These are phyloP conservation scores for Protea cynaroides DNA, from an alignment of 164 flowering plant species.

Conservation along the genomic window DNA sequence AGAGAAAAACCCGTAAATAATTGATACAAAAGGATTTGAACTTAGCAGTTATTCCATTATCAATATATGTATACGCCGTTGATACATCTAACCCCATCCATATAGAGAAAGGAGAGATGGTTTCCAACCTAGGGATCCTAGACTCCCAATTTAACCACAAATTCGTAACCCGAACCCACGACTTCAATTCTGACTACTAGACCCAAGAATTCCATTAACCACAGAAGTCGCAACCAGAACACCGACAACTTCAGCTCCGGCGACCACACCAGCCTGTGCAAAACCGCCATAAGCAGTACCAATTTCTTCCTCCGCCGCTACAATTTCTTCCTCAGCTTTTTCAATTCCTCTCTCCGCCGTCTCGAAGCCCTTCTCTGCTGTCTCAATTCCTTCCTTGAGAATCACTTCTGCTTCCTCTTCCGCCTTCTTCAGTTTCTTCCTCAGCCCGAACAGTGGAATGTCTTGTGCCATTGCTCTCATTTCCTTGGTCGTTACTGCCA, in stretches of 20 bases:
- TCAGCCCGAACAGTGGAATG: constrained; percentile 74
- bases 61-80: no score
- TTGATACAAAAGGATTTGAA: no score
- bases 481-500: constrained; percentile 24
- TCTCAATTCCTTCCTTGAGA: constrained; percentile 58
- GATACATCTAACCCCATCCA: no score
- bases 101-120: no score
- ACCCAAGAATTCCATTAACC: constrained; percentile 75
- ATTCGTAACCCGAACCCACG: no score
- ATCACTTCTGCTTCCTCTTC: constrained; percentile 73
- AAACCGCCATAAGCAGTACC: constrained; percentile 37
- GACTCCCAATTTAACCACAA: no score
- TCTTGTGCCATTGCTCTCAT: constrained; percentile 48
- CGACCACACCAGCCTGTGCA: constrained; percentile 76
- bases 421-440: constrained; percentile 60
- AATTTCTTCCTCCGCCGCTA: constrained; percentile 31
- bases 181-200: constrained; percentile 28
- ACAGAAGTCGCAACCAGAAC: constrained; percentile 62
- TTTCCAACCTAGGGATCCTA: no score
- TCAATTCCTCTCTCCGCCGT: constrained; percentile 55
- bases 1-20: no score
- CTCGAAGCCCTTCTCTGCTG: constrained; percentile 50
- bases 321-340: constrained; percentile 50
- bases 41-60: no score
- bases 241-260: constrained; percentile 64